Evolutionary conservation across 495 filamentous ascomycete genomes (phyloP), one percentile per base, ranked within the genome.

Genomic region (Aspergillus egyptiacus): DNA sequence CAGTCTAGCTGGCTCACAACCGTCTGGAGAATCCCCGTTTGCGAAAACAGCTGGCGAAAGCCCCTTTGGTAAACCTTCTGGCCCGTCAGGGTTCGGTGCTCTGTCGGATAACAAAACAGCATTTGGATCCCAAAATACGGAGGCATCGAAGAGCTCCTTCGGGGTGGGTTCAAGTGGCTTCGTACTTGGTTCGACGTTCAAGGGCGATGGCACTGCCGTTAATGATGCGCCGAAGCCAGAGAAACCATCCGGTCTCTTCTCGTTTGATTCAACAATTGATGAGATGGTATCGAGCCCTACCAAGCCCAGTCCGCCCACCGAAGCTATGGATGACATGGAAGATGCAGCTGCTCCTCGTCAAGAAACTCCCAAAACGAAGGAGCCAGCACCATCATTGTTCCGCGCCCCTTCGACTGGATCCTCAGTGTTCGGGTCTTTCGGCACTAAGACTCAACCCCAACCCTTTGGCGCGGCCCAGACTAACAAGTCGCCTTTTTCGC

Each of bases 101-200:
- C 58, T 59, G 28, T 34, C 56, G 23, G 48, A 62, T 35, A 56
- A 53, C 11, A 55, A 55, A 7, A 65, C 73, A 0, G 46, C 59
- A 8, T 75, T 77, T 47, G 37, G 56, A 1, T 37, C 67, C 8
- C 66, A 76, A 49, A 70, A 70, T 24, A 52, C 66, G 6, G 56
- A 53, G 3, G 60, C 59, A 37, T 40, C 68, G 35, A 61, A 69
- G 32, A 65, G 64, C 8, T 61, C 66, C 5, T 84, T 89, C 61
- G 80, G 82, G 13, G 61, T 72, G 27, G 67, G 71, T 8, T 37
- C 53, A 13, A 55, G 65, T 42, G 73, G 77, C 0, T 96, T 96
- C 61, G 80, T 81, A 19, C 73, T 96, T 17, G 83, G 78, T 2
- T 86, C 84, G 34, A 85, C 81, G 11, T 96, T 96, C 67, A 89